A percentile compares a stretch with the other conserved stretches of the same genome.
phyloP scores from a whole-genome alignment of 139 green algal species.

The Pseudopediastrum boryanum region DNA sequence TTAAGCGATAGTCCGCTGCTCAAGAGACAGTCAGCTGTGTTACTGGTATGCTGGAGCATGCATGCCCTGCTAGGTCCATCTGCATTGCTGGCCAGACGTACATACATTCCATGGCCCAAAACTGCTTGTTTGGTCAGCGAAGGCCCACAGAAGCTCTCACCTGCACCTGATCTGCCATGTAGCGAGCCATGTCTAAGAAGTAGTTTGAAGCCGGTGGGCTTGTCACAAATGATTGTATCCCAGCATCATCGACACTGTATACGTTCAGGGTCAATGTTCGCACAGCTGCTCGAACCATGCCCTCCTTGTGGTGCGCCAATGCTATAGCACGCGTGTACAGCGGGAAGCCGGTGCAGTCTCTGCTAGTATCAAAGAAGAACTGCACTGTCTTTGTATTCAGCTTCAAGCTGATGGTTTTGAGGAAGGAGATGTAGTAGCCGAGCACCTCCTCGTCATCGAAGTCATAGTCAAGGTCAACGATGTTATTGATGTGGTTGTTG shows the following conservation, averaged over 20 bases:
- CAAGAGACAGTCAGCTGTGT: too few species aligned
- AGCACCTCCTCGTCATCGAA: conserved; percentile 97
- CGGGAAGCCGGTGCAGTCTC: conserved; percentile 64
- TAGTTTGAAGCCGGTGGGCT: conserved; percentile 60
- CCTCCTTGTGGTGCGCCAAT: conserved; percentile 87
- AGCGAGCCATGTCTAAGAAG: conserved; percentile 68
- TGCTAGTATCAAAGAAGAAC: conserved; percentile 84
- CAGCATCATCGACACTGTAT: conserved; percentile 80
- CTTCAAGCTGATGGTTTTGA: conserved; percentile 95
- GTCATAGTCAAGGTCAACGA: conserved; percentile 96
- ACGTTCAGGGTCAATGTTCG: conserved; percentile 96
- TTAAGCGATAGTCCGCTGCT: too few species aligned
- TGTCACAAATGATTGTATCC: conserved; percentile 75
- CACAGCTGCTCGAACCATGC: conserved; percentile 96
- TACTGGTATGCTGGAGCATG: too few species aligned
- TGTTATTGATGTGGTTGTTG: conserved; percentile 98
- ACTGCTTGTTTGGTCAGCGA: too few species aligned
- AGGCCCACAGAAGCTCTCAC: too few species aligned
- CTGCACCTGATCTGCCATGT: conserved; percentile 77
- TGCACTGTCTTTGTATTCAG: conserved; percentile 89
- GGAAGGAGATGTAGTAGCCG: conserved; percentile 96
- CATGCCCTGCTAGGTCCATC: too few species aligned
- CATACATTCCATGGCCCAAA: too few species aligned
- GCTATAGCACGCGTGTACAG: conserved; percentile 93
- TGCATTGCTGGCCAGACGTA: too few species aligned